Percentiles rank a stretch among this genome's conserved stretches.
These are phyloP conservation scores for Melaleuca alternifolia DNA, from an alignment of 345 rosid species.

Conservation along the genomic window DNA sequence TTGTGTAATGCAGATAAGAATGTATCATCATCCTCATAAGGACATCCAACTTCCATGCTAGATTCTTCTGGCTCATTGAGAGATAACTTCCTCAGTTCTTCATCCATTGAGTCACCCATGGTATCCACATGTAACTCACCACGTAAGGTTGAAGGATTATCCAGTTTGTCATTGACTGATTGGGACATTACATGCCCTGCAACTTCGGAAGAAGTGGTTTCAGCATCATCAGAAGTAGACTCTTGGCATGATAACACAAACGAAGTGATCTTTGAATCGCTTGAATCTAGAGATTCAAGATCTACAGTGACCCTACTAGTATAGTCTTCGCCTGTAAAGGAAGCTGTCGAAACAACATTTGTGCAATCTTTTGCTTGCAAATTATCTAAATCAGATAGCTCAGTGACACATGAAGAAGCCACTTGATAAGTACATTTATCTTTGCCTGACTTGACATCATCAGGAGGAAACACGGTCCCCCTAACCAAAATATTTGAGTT, in stretches of 20 bases:
- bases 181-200: background rate
- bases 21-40: constrained; percentile 32
- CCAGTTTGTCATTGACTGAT: background rate
- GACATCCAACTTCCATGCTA: constrained; percentile 14
- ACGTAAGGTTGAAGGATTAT: background rate
- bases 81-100: constrained; percentile 25
- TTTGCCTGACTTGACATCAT: background rate
- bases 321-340: background rate
- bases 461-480: background rate
- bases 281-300: constrained; percentile 3
- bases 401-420: background rate
- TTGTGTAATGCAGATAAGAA: constrained; percentile 44
- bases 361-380: background rate
- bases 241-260: background rate
- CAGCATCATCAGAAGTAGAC: background rate
- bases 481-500: background rate
- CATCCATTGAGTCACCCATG: constrained; percentile 11
- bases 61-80: constrained; percentile 19
- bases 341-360: background rate
- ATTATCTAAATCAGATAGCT: background rate
- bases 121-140: background rate
- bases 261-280: constrained; percentile 2
- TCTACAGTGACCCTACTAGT: background rate
- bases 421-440: background rate
- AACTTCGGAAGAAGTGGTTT: background rate